Evolutionary conservation across 176 grass and related monocot species (phyloP).

Genomic region (Cocos nucifera): DNA sequence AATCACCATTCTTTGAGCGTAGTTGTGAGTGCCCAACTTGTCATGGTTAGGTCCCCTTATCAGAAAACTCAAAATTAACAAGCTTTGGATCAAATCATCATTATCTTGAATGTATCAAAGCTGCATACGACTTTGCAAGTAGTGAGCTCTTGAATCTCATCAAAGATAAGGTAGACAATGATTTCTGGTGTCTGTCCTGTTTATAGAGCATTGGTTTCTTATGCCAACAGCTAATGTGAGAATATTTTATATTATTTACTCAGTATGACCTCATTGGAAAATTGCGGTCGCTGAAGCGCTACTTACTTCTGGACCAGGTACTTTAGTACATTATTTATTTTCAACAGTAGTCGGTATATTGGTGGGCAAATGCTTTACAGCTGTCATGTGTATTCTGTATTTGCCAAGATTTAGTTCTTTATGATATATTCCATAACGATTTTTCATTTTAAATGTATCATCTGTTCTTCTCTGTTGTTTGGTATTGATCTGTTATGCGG

Average conservation of each 20-base stretch:
- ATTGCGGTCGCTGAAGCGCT: constrained; percentile 86
- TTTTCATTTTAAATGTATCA: too few species aligned
- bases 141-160: constrained; percentile 83
- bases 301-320: constrained; percentile 95
- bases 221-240: constrained; percentile 15
- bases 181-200: not conserved
- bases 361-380: not conserved
- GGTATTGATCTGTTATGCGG: too few species aligned
- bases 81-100: constrained; percentile 86
- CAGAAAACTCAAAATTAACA: constrained; percentile 92
- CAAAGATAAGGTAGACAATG: constrained; percentile 62
- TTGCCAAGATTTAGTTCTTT: too few species aligned
- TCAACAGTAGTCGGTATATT: not conserved
- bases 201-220: not conserved
- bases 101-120: constrained; percentile 95
- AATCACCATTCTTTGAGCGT: not conserved
- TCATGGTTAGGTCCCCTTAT: constrained; percentile 57
- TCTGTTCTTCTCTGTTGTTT: too few species aligned
- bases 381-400: not conserved
- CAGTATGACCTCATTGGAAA: constrained; percentile 89
- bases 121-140: constrained; percentile 98
- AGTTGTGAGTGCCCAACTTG: not conserved
- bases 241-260: not conserved
- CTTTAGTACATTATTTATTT: not conserved
- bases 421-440: too few species aligned